Conservation (phyloP, 208 protist genomes). For the Leishmania amazonensis region DNA sequence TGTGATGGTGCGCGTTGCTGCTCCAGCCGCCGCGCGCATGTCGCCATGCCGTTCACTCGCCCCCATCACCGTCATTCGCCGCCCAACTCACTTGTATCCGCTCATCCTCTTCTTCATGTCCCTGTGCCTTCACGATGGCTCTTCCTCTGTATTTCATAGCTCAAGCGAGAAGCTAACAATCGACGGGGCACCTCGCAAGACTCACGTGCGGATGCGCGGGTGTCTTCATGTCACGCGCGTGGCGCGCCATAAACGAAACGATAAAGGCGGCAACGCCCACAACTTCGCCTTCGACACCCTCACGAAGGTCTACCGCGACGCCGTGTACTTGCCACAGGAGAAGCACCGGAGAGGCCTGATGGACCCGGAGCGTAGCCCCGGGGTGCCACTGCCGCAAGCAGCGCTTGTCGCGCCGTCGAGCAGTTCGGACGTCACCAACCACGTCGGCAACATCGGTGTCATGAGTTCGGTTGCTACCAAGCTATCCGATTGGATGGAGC, state of each 20-base stretch:
- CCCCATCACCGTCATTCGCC: background rate
- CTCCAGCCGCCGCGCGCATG: background rate
- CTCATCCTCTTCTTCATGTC: background rate
- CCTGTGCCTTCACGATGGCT: background rate
- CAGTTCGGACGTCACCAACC: conserved; percentile 44
- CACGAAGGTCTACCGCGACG: conserved; percentile 71
- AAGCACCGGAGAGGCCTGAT: conserved; percentile 40
- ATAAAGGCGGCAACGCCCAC: conserved; percentile 52
- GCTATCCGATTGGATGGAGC: conserved; percentile 21
- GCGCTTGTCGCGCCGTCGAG: background rate
- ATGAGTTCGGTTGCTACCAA: conserved; percentile 41
- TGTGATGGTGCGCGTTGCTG: background rate
- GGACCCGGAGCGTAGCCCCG: conserved; percentile 28
- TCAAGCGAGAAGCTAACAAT: background rate
- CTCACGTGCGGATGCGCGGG: conserved; percentile 17
- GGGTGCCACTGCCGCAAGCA: background rate
- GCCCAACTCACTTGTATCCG: background rate
- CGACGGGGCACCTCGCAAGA: background rate
- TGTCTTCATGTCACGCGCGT: conserved; percentile 10
- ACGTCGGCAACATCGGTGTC: conserved; percentile 60
- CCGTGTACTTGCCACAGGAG: conserved; percentile 49
- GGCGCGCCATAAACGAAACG: conserved; percentile 44
- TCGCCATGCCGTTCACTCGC: background rate
- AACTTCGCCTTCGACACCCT: conserved; percentile 79
- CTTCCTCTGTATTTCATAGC: background rate